These are phyloP conservation scores for Turnera subulata DNA, from an alignment of 345 rosid genomes.

Conservation along the genomic window DNA sequence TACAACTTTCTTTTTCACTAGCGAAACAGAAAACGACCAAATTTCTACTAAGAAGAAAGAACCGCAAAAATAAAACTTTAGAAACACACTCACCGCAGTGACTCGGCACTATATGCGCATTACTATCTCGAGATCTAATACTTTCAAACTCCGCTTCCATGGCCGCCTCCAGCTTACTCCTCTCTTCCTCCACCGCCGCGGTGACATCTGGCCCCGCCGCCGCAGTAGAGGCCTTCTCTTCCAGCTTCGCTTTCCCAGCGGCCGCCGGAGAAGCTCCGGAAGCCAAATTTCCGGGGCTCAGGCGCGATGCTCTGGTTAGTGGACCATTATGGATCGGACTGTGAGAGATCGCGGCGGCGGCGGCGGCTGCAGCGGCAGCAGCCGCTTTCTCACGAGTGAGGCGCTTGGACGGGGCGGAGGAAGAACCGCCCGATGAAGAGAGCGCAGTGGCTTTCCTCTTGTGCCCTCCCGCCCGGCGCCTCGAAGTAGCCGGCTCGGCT, in stretches of 20 bases:
- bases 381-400: slow-evolving; percentile 64
- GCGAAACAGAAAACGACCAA: neutral
- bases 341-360: slow-evolving; percentile 36
- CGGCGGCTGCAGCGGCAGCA: slow-evolving; percentile 13
- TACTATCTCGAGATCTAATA: slow-evolving; percentile 69
- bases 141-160: slow-evolving; percentile 78
- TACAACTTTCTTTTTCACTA: too few species aligned
- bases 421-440: slow-evolving; percentile 31
- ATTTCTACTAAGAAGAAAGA: neutral
- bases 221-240: slow-evolving; percentile 18
- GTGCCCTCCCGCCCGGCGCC: slow-evolving; percentile 67
- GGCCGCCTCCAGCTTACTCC: slow-evolving; percentile 57
- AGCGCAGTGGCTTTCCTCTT: slow-evolving; percentile 71
- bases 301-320: slow-evolving; percentile 78
- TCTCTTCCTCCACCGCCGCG: slow-evolving; percentile 32
- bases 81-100: slow-evolving; percentile 83
- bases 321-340: slow-evolving; percentile 82
- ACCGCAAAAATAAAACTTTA: neutral
- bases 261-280: slow-evolving; percentile 18
- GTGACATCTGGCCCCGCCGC: slow-evolving; percentile 14
- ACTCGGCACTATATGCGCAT: slow-evolving; percentile 76
- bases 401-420: slow-evolving; percentile 64
- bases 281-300: slow-evolving; percentile 47
- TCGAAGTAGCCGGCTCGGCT: slow-evolving; percentile 47
- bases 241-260: slow-evolving; percentile 28